Evolutionary conservation across 208 protist genomes (phyloP).

Genomic region (Endotrypanum monterogeii): DNA sequence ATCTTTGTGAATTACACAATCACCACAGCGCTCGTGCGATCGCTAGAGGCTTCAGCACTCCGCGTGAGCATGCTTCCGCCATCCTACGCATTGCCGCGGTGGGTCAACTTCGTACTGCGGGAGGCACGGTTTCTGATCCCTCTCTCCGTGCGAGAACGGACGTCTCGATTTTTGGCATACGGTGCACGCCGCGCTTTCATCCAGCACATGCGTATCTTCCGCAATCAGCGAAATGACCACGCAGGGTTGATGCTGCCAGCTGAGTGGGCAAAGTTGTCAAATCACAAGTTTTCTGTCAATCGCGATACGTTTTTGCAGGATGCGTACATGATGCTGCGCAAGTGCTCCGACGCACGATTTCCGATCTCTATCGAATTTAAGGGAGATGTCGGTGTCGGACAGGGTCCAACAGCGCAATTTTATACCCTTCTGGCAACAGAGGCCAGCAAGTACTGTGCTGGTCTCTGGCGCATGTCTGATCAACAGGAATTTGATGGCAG

Average conservation of each 20-base stretch:
- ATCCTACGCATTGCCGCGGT: slow-evolving; percentile 74
- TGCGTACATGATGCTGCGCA: slow-evolving; percentile 67
- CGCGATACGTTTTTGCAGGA: slow-evolving; percentile 63
- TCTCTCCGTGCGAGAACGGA: slow-evolving; percentile 45
- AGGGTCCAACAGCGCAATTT: slow-evolving; percentile 91
- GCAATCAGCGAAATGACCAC: slow-evolving; percentile 46
- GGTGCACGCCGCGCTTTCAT: slow-evolving; percentile 73
- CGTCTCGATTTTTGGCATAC: slow-evolving; percentile 81
- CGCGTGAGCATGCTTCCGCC: slow-evolving; percentile 77
- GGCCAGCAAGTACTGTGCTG: slow-evolving; percentile 35
- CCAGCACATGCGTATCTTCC: slow-evolving; percentile 58
- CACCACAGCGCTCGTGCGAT: slow-evolving; percentile 59
- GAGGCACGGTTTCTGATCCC: slow-evolving; percentile 78
- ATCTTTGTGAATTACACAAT: slow-evolving; percentile 61
- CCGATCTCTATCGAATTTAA: slow-evolving; percentile 89
- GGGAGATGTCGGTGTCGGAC: slow-evolving; percentile 86
- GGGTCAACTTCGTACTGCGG: slow-evolving; percentile 77
- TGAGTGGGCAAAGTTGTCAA: slow-evolving; percentile 73
- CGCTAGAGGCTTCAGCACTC: slow-evolving; percentile 76
- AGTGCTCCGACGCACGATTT: slow-evolving; percentile 64
- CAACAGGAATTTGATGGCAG: background rate
- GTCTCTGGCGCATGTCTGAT: slow-evolving; percentile 58
- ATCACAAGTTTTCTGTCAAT: slow-evolving; percentile 85
- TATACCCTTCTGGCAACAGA: slow-evolving; percentile 80
- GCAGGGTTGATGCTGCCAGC: slow-evolving; percentile 43